Conservation (phyloP, 768 basidiomycete genomes). For the Hericium alpestre region DNA sequence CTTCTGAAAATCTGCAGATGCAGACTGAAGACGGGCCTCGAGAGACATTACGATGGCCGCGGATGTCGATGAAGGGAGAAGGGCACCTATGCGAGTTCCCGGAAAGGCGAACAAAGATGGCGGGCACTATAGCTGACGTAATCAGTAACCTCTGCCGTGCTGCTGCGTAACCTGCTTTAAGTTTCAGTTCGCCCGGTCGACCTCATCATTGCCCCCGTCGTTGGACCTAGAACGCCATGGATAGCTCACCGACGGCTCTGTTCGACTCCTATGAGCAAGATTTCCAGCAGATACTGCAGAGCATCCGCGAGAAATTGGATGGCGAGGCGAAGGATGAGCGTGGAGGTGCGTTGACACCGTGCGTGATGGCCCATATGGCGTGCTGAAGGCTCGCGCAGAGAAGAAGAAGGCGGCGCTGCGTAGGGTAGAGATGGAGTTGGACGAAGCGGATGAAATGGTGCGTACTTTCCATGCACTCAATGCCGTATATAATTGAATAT, state of each 20-base stretch:
- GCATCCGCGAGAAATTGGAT: conserved; percentile 70
- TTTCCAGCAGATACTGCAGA: conserved; percentile 71
- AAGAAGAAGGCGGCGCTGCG: conserved; percentile 71
- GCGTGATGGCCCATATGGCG: neutral
- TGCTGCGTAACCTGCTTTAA: neutral
- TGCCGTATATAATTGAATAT: neutral
- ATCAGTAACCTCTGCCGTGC: neutral
- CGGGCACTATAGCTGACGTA: neutral
- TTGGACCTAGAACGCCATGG: conserved; percentile 37
- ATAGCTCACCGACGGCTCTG: conserved; percentile 73
- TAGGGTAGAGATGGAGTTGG: conserved; percentile 87
- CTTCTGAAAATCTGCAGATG: conserved; percentile 70
- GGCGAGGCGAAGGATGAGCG: conserved; percentile 53
- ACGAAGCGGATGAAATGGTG: conserved; percentile 97
- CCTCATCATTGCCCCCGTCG: neutral
- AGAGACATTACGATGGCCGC: conserved; percentile 33
- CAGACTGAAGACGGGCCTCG: conserved; percentile 51
- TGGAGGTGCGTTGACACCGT: conserved; percentile 44
- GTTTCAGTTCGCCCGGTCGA: neutral
- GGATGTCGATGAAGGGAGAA: too few relatives aligned
- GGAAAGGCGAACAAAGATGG: neutral
- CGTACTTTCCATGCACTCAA: conserved; percentile 11
- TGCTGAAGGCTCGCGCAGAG: conserved; percentile 34
- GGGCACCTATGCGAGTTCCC: too few relatives aligned
- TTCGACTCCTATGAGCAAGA: conserved; percentile 91